These are phyloP conservation scores for Amyloporia xantha DNA, from an alignment of 768 basidiomycete species.

Conservation along the genomic window DNA sequence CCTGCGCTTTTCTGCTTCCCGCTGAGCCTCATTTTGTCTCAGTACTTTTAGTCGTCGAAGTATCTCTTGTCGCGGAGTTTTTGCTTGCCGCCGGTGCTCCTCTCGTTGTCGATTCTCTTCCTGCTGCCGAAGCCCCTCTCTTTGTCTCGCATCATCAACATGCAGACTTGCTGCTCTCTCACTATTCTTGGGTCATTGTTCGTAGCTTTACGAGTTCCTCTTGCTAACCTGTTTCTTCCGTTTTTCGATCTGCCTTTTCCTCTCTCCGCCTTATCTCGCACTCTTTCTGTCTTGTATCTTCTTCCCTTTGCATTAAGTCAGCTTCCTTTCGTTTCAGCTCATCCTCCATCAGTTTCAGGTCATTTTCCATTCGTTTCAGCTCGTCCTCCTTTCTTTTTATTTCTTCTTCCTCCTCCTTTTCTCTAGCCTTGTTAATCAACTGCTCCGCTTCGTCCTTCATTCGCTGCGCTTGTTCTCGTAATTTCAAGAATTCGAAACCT, in stretches of 20 bases:
- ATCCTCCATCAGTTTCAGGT: slow-evolving; percentile 24
- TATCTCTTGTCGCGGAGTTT: not conserved
- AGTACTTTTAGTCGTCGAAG: slow-evolving; percentile 4
- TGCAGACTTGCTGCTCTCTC: slow-evolving; percentile 14
- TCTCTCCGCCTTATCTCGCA: slow-evolving; percentile 16
- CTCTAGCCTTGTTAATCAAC: slow-evolving; percentile 27
- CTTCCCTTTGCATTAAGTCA: slow-evolving; percentile 14
- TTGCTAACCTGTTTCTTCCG: slow-evolving; percentile 20
- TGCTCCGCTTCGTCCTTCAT: slow-evolving; percentile 20
- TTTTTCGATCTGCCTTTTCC: slow-evolving; percentile 12
- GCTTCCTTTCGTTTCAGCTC: slow-evolving; percentile 25
- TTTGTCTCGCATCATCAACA: slow-evolving; percentile 18
- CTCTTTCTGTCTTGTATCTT: slow-evolving; percentile 10
- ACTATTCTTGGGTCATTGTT: slow-evolving; percentile 29
- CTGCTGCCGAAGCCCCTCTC: slow-evolving; percentile 9
- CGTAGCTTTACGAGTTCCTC: slow-evolving; percentile 27
- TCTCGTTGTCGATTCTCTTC: slow-evolving; percentile 24
- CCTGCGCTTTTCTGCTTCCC: slow-evolving; percentile 24
- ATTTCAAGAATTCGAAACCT: slow-evolving; percentile 10
- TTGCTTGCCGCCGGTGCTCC: slow-evolving; percentile 9
- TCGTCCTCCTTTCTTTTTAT: slow-evolving; percentile 30
- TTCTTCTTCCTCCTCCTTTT: slow-evolving; percentile 23
- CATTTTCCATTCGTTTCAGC: slow-evolving; percentile 19
- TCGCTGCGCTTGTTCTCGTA: slow-evolving; percentile 11
- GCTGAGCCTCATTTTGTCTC: not conserved